Percentiles rank a stretch among this genome's conserved stretches.
Conservation (phyloP, 768 basidiomycete species). For the Serendipita sp. region DNA sequence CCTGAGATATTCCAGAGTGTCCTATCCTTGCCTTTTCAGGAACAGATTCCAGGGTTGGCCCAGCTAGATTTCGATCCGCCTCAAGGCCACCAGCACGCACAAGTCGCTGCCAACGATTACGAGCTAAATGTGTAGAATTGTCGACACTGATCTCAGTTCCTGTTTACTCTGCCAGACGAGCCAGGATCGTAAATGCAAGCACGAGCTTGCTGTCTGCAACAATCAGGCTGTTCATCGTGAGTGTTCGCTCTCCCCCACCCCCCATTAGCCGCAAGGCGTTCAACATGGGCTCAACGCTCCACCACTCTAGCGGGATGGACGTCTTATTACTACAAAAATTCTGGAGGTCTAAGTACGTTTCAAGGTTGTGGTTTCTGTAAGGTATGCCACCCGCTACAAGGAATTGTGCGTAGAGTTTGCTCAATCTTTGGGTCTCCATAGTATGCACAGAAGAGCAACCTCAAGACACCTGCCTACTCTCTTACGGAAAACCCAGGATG, state of each 20-base stretch:
- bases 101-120: slow-evolving; percentile 42
- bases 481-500: slow-evolving; percentile 58
- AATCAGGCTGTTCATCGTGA: slow-evolving; percentile 50
- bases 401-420: neutral
- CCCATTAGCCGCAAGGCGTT: slow-evolving; percentile 51
- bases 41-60: neutral
- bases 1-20: too few relatives aligned
- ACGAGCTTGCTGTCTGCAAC: slow-evolving; percentile 57
- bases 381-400: slow-evolving; percentile 26
- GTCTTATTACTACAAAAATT: slow-evolving; percentile 23
- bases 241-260: neutral
- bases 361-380: slow-evolving; percentile 86
- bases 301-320: slow-evolving; percentile 13
- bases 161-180: slow-evolving; percentile 10
- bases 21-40: neutral
- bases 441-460: slow-evolving; percentile 25
- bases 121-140: slow-evolving; percentile 75
- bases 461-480: slow-evolving; percentile 18
- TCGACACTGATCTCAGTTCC: slow-evolving; percentile 36
- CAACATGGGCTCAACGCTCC: slow-evolving; percentile 51
- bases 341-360: slow-evolving; percentile 40
- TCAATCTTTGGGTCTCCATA: slow-evolving; percentile 27
- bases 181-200: slow-evolving; percentile 45
- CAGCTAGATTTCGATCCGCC: neutral
- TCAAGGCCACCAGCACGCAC: slow-evolving; percentile 39